Conservation (phyloP, 2,329 filamentous ascomycete genomes). For the Alternaria tenuissima region DNA sequence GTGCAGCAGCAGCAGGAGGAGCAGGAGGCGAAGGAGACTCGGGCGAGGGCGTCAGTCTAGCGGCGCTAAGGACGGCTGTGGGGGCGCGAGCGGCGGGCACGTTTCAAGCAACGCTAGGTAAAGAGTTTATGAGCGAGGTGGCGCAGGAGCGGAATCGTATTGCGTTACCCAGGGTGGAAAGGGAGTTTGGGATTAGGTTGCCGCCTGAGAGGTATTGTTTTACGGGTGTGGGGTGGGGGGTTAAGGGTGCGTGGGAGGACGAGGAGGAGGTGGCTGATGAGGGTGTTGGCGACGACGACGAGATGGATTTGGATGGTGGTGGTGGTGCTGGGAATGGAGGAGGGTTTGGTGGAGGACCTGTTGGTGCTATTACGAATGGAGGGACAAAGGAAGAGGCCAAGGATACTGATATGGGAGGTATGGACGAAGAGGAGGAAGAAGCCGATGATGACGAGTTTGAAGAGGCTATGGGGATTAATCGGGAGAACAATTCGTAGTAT, state of each 20-base stretch:
- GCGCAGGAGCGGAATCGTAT: slow-evolving; percentile 60
- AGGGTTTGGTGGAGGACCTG: slow-evolving; percentile 38
- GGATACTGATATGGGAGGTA: slow-evolving; percentile 43
- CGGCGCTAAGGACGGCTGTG: slow-evolving; percentile 77
- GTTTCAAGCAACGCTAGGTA: slow-evolving; percentile 68
- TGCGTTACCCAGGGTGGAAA: slow-evolving; percentile 56
- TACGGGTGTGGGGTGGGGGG: slow-evolving; percentile 46
- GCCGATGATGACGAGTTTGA: slow-evolving; percentile 57
- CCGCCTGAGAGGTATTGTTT: slow-evolving; percentile 67
- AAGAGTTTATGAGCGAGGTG: slow-evolving; percentile 80
- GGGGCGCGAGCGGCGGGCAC: slow-evolving; percentile 72
- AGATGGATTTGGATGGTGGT: slow-evolving; percentile 20
- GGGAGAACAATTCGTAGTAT: background rate
- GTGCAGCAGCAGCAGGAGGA: background rate
- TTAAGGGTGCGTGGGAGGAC: slow-evolving; percentile 66
- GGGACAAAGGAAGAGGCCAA: slow-evolving; percentile 25
- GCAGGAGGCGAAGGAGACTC: slow-evolving; percentile 24
- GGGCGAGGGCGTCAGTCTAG: slow-evolving; percentile 66
- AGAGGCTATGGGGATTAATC: slow-evolving; percentile 45
- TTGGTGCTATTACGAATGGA: slow-evolving; percentile 29
- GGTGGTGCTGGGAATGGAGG: slow-evolving; percentile 42
- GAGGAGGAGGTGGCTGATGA: slow-evolving; percentile 72
- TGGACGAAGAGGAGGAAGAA: slow-evolving; percentile 48
- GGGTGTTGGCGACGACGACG: slow-evolving; percentile 75
- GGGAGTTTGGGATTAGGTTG: slow-evolving; percentile 65